Conservation (phyloP, 768 basidiomycete genomes). For the Macrocybe gigantea region DNA sequence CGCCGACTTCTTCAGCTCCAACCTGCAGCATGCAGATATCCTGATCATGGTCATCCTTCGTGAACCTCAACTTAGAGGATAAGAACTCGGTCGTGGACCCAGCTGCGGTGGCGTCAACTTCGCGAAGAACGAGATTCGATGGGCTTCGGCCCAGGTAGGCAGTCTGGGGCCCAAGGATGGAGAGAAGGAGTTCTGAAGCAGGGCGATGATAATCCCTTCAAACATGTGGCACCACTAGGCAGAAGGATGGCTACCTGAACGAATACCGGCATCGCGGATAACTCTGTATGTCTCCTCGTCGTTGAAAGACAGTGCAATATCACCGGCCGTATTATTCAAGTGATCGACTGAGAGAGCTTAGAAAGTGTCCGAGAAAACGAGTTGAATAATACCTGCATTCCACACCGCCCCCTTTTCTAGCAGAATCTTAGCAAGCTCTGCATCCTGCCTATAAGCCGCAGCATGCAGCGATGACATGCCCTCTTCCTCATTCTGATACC, state of each 20-base stretch:
- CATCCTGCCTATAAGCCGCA: constrained; percentile 69
- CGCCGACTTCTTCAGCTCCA: constrained; percentile 78
- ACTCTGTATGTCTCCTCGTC: constrained; percentile 64
- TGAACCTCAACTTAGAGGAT: constrained; percentile 61
- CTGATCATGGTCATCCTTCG: constrained; percentile 66
- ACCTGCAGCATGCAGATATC: constrained; percentile 71
- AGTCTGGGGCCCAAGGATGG: constrained; percentile 46
- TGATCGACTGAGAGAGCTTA: constrained; percentile 54
- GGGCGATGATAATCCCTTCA: constrained; percentile 1
- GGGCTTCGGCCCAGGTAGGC: neutral
- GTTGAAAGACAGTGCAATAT: constrained; percentile 85
- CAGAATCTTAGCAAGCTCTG: constrained; percentile 56
- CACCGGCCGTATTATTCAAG: constrained; percentile 78
- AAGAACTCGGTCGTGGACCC: constrained; percentile 69
- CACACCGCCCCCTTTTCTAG: constrained; percentile 84
- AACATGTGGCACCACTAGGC: constrained; percentile 1
- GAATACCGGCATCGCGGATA: constrained; percentile 90
- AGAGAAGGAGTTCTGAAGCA: constrained; percentile 61
- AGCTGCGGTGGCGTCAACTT: constrained; percentile 49
- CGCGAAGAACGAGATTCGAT: constrained; percentile 36
- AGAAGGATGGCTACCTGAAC: constrained; percentile 56
- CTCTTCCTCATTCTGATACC: constrained; percentile 81
- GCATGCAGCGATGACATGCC: constrained; percentile 86
- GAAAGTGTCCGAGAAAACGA: neutral
- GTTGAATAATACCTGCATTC: constrained; percentile 64